These are phyloP conservation scores for Colletotrichum chlorophyti DNA, from an alignment of 2,329 filamentous ascomycete genomes.

Conservation along the genomic window DNA sequence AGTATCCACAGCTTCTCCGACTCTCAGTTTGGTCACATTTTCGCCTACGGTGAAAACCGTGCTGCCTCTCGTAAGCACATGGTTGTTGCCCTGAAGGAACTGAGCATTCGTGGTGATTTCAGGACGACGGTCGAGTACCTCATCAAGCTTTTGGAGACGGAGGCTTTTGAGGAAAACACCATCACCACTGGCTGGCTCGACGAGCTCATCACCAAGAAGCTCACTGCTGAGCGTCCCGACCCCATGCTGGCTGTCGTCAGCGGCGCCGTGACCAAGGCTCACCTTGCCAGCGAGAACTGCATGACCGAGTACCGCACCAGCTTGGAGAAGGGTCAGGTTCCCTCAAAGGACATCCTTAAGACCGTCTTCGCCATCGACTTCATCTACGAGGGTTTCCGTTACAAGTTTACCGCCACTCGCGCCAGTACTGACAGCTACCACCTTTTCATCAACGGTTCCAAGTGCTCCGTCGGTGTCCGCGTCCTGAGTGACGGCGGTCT, in stretches of 20 bases:
- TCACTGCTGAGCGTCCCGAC: constrained; percentile 95
- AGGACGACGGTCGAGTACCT: constrained; percentile 98
- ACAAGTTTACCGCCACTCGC: constrained; percentile 97
- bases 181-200: constrained; percentile 99
- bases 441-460: constrained; percentile 98
- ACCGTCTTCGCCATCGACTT: constrained; percentile 98
- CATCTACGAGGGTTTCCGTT: constrained; percentile 95
- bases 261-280: constrained; percentile 93
- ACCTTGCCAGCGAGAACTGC: constrained; percentile 90
- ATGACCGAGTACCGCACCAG: constrained; percentile 86
- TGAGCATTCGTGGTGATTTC: constrained; percentile 99
- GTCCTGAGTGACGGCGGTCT: constrained; percentile 93
- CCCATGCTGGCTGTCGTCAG: constrained; percentile 93
- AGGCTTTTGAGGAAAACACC: constrained; percentile 98
- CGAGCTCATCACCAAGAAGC: constrained; percentile 96
- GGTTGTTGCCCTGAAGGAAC: constrained; percentile 96
- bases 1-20: constrained; percentile 99
- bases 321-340: constrained; percentile 96
- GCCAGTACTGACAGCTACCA: constrained; percentile 95
- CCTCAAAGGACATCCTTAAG: constrained; percentile 94
- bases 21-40: constrained; percentile 98
- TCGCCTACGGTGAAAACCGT: constrained; percentile 97
- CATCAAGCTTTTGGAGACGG: constrained; percentile 97
- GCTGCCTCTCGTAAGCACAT: constrained; percentile 97
- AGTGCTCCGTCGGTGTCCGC: constrained; percentile 91